Conservation (phyloP, 805 yeast genomes). For the Candida jianshihensis region DNA sequence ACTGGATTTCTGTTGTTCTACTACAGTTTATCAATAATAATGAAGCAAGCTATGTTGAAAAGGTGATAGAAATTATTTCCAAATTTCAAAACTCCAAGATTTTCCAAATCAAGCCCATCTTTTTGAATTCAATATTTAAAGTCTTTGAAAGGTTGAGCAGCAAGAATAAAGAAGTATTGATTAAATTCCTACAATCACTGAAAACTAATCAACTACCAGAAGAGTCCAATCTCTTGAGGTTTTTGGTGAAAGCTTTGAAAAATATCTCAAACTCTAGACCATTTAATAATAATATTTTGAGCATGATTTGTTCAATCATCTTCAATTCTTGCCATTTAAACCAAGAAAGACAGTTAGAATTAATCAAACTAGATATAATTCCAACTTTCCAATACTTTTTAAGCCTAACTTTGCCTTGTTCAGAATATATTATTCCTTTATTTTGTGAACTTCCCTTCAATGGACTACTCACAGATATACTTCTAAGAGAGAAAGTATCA, state of each 20-base stretch:
- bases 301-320: slow-evolving; percentile 35
- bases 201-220: slow-evolving; percentile 10
- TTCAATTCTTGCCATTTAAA: slow-evolving; percentile 42
- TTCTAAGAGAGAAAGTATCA: slow-evolving; percentile 19
- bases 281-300: slow-evolving; percentile 29
- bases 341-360: slow-evolving; percentile 30
- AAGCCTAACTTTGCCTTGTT: slow-evolving; percentile 32
- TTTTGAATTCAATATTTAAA: slow-evolving; percentile 38
- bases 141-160: slow-evolving; percentile 27
- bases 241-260: slow-evolving; percentile 25
- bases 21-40: slow-evolving; percentile 21
- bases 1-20: slow-evolving; percentile 34
- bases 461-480: slow-evolving; percentile 24
- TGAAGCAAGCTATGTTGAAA: slow-evolving; percentile 17
- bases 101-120: slow-evolving; percentile 34
- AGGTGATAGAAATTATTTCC: slow-evolving; percentile 27
- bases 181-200: slow-evolving; percentile 28
- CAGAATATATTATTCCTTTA: slow-evolving; percentile 41
- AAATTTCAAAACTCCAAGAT: slow-evolving; percentile 30
- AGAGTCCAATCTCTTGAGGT: slow-evolving; percentile 30
- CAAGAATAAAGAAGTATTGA: slow-evolving; percentile 28
- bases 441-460: slow-evolving; percentile 42
- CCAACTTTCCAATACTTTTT: slow-evolving; percentile 32
- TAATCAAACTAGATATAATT: slow-evolving; percentile 34
- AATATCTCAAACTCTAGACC: not conserved